These are phyloP conservation scores for Elaeis oleifera DNA, from an alignment of 202 grass and related monocot species.

Conservation along the genomic window DNA sequence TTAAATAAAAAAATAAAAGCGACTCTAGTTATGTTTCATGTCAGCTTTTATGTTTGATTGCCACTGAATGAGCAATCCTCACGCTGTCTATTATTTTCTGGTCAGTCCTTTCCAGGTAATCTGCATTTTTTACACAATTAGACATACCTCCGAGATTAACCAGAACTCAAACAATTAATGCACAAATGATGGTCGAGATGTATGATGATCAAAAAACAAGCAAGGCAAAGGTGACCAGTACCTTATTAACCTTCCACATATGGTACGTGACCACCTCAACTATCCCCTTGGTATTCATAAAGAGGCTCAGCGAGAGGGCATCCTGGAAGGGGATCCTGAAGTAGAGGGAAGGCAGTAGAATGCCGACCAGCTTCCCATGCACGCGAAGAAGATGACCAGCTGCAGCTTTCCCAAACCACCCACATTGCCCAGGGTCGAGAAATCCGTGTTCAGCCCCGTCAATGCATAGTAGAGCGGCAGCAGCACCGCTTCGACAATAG, in stretches of 20 bases:
- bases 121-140: too few relatives aligned
- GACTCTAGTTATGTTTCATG: too few relatives aligned
- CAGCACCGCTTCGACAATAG: constrained; percentile 53
- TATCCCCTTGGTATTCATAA: constrained; percentile 83
- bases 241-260: constrained; percentile 65
- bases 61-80: too few relatives aligned
- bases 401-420: constrained; percentile 21
- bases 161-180: too few relatives aligned
- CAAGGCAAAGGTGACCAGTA: not conserved
- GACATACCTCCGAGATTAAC: too few relatives aligned
- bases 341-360: constrained; percentile 49
- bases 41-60: too few relatives aligned
- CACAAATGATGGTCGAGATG: too few relatives aligned
- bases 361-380: constrained; percentile 44
- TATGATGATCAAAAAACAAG: too few relatives aligned
- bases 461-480: constrained; percentile 59
- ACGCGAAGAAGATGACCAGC: constrained; percentile 43
- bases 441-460: constrained; percentile 42
- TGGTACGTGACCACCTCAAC: constrained; percentile 71
- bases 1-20: too few relatives aligned
- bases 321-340: constrained; percentile 55
- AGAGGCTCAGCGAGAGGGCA: constrained; percentile 54
- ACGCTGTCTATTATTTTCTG: too few relatives aligned
- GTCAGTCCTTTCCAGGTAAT: too few relatives aligned
- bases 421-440: constrained; percentile 31